These are phyloP conservation scores for Paragyromitra xinjiangensis DNA, from an alignment of 495 filamentous ascomycete genomes.

Conservation along the genomic window DNA sequence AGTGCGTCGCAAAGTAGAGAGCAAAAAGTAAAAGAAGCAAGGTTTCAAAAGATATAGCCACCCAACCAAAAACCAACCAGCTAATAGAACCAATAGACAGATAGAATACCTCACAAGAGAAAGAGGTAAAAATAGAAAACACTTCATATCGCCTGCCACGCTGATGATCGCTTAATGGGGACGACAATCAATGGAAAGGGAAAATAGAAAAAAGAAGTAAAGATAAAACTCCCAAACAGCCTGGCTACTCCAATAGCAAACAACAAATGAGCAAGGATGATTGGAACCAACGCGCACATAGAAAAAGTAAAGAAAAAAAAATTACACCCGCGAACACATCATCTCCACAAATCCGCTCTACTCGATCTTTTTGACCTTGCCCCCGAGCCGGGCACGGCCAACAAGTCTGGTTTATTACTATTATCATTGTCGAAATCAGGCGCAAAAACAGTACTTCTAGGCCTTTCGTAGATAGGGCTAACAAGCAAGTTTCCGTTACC, in stretches of 20 bases:
- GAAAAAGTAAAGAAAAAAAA: constrained; percentile 17
- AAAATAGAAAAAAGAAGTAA: constrained; percentile 23
- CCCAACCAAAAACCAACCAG: constrained; percentile 16
- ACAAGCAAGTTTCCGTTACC: constrained; percentile 47
- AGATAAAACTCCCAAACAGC: constrained; percentile 37
- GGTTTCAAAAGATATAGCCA: constrained; percentile 20
- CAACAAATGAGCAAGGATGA: constrained; percentile 31
- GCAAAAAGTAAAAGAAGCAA: constrained; percentile 11
- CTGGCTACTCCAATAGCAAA: constrained; percentile 32
- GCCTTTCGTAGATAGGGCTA: constrained; percentile 46
- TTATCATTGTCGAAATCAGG: constrained; percentile 34
- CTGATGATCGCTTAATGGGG: constrained; percentile 31
- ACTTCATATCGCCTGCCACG: constrained; percentile 22
- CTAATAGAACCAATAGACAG: constrained; percentile 27
- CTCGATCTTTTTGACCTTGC: constrained; percentile 47
- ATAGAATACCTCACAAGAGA: neutral
- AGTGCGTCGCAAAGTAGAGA: neutral
- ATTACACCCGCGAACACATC: constrained; percentile 25
- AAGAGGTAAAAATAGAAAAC: constrained; percentile 32
- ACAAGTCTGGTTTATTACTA: constrained; percentile 34
- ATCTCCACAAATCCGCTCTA: constrained; percentile 55
- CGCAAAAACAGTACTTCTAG: constrained; percentile 35
- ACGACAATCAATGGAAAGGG: constrained; percentile 20
- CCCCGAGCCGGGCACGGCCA: constrained; percentile 37
- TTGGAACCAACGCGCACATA: constrained; percentile 35